A percentile compares a stretch with the other conserved stretches of the same genome.
phyloP scores from a whole-genome alignment of 805 yeast species.

The Spathaspora sp. region DNA sequence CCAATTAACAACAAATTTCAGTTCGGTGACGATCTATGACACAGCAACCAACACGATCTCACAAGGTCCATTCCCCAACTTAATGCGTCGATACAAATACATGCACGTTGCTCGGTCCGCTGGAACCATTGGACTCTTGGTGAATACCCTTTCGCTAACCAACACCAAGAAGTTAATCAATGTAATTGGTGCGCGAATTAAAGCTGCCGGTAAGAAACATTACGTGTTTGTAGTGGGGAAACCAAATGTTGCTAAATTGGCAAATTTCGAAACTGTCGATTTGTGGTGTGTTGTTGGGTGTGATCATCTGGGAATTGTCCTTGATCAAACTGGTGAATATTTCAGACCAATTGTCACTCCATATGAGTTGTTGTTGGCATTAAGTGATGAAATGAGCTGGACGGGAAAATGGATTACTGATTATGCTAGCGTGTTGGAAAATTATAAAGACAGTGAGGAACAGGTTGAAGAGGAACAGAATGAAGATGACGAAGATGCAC shows the following conservation, averaged over 20 bases:
- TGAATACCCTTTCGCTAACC: slow-evolving; percentile 80
- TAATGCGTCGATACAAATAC: slow-evolving; percentile 78
- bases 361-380: slow-evolving; percentile 80
- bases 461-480: slow-evolving; percentile 10
- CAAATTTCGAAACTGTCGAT: slow-evolving; percentile 92
- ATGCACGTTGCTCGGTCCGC: slow-evolving; percentile 91
- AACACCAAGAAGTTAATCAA: slow-evolving; percentile 70
- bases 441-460: slow-evolving; percentile 24
- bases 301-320: slow-evolving; percentile 85
- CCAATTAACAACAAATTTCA: slow-evolving; percentile 69
- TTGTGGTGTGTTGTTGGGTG: slow-evolving; percentile 95
- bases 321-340: slow-evolving; percentile 76
- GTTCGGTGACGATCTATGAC: slow-evolving; percentile 48
- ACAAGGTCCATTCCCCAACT: slow-evolving; percentile 69
- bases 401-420: slow-evolving; percentile 91
- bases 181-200: slow-evolving; percentile 56
- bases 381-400: slow-evolving; percentile 77
- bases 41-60: slow-evolving; percentile 27
- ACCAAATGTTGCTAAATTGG: slow-evolving; percentile 95
- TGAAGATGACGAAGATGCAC: slow-evolving; percentile 40
- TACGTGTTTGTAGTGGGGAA: slow-evolving; percentile 96
- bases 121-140: slow-evolving; percentile 85
- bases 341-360: slow-evolving; percentile 93
- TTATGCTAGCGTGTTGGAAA: slow-evolving; percentile 51
- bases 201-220: slow-evolving; percentile 80